Conservation (phyloP, 208 protist genomes). For the Acanthamoeba royreba region DNA sequence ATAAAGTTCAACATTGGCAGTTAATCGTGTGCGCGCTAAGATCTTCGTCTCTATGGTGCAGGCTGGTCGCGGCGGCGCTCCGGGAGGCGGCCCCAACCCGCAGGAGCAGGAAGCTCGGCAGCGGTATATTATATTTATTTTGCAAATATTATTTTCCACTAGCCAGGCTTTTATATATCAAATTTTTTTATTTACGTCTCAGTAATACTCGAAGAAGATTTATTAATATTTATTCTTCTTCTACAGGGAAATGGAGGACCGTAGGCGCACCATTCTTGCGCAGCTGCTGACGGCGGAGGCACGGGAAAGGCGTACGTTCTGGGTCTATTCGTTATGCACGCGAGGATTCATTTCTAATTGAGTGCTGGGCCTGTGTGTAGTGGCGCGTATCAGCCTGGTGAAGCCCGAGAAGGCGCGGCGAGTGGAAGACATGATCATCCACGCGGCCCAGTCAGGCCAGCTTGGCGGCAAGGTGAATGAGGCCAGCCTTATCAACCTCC, state of each 20-base stretch:
- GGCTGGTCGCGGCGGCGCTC: neutral
- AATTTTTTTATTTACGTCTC: neutral
- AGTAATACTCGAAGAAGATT: too few species aligned
- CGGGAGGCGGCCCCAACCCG: neutral
- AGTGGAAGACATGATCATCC: constrained; percentile 62
- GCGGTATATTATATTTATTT: neutral
- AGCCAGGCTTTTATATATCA: too few species aligned
- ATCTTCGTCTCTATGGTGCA: too few species aligned
- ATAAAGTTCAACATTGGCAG: too few species aligned
- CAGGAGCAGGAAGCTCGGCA: neutral
- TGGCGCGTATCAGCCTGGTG: constrained; percentile 62
- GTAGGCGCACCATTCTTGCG: constrained; percentile 43
- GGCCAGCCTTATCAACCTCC: constrained; percentile 49
- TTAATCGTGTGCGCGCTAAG: too few species aligned
- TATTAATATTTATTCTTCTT: neutral
- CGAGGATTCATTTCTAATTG: too few species aligned
- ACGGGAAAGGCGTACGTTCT: constrained; percentile 64
- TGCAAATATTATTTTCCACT: too few species aligned
- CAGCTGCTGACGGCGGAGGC: constrained; percentile 57
- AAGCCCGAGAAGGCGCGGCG: constrained; percentile 63
- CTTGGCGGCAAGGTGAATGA: constrained; percentile 55
- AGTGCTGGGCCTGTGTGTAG: neutral
- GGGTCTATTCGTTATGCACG: neutral
- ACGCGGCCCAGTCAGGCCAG: constrained; percentile 57
- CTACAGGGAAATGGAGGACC: constrained; percentile 57